A percentile compares a stretch with the other conserved stretches of the same genome.
Evolutionary conservation across 192 early-diverging fungal species (phyloP).

Genomic region (Coemansia sp.): DNA sequence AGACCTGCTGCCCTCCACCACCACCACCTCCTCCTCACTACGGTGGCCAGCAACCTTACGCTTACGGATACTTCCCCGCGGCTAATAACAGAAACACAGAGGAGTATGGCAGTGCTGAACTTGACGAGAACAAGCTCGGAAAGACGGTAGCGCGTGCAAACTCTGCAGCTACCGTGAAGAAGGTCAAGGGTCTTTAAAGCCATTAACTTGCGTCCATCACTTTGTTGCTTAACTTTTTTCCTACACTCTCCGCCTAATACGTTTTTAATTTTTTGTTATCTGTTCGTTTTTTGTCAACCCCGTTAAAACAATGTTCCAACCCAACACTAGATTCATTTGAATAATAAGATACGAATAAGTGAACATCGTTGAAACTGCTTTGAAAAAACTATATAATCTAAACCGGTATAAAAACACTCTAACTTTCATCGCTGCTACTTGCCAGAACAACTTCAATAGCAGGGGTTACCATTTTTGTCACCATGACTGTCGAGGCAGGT

Average conservation of each 20-base stretch:
- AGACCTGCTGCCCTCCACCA: conserved; percentile 15
- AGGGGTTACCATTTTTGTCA: conserved; percentile 44
- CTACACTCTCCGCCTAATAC: too few species aligned
- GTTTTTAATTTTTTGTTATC: too few species aligned
- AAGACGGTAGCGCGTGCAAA: conserved; percentile 5
- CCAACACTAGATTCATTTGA: too few species aligned
- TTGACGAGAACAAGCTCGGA: not conserved
- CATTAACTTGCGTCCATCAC: too few species aligned
- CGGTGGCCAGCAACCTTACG: not conserved
- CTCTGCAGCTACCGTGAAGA: conserved; percentile 10
- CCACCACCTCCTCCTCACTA: conserved; percentile 18
- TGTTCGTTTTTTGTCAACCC: too few species aligned
- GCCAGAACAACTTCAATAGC: conserved; percentile 41
- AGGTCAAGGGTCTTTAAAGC: conserved; percentile 20
- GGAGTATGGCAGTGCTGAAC: conserved; percentile 15
- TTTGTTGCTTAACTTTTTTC: too few species aligned
- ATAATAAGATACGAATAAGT: not conserved
- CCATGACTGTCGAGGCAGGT: conserved; percentile 33
- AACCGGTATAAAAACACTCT: not conserved
- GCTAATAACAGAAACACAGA: not conserved
- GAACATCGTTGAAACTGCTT: not conserved
- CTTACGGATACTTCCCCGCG: conserved; percentile 10
- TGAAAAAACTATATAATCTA: not conserved
- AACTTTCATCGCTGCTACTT: conserved; percentile 5
- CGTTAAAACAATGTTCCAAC: too few species aligned